Evolutionary conservation across 371 early-diverging fungal species (phyloP).

Genomic region (Saksenaea vasiformis): DNA sequence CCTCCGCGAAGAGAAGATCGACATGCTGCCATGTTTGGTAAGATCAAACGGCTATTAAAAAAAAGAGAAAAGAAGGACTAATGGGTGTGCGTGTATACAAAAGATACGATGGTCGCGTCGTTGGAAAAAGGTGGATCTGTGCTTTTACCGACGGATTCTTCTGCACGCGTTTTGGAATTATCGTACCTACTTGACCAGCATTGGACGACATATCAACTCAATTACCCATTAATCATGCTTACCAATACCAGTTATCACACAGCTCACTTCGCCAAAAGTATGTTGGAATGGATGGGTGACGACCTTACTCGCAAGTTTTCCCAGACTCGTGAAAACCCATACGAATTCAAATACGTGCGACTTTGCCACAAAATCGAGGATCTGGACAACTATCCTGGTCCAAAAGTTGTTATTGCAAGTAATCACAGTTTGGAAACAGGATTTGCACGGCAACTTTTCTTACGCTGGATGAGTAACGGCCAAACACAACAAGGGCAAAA

Average conservation of each 20-base stretch:
- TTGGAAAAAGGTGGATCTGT: conserved; percentile 76
- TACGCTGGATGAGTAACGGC: conserved; percentile 59
- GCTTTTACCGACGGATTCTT: conserved; percentile 88
- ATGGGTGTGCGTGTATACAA: neutral
- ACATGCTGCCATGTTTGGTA: conserved; percentile 74
- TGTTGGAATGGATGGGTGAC: conserved; percentile 97
- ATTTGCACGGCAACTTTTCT: conserved; percentile 77
- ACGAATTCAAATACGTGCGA: conserved; percentile 83
- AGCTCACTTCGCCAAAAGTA: conserved; percentile 82
- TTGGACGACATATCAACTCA: conserved; percentile 72
- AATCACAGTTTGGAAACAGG: conserved; percentile 79
- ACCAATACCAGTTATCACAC: conserved; percentile 75
- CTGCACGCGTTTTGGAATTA: conserved; percentile 92
- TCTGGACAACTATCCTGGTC: conserved; percentile 66
- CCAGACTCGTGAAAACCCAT: conserved; percentile 81
- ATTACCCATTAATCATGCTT: conserved; percentile 77
- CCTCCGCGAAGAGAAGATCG: conserved; percentile 71
- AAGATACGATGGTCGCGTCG: conserved; percentile 67
- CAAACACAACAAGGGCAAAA: conserved; percentile 34
- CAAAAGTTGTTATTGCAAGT: conserved; percentile 87
- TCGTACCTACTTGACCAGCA: conserved; percentile 86
- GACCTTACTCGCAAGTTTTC: conserved; percentile 72
- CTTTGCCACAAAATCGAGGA: conserved; percentile 72
- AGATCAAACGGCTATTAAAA: neutral
- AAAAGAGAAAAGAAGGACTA: neutral